Evolutionary conservation across 768 basidiomycete genomes (phyloP).

Genomic region (Gelatoporia subvermispora): DNA sequence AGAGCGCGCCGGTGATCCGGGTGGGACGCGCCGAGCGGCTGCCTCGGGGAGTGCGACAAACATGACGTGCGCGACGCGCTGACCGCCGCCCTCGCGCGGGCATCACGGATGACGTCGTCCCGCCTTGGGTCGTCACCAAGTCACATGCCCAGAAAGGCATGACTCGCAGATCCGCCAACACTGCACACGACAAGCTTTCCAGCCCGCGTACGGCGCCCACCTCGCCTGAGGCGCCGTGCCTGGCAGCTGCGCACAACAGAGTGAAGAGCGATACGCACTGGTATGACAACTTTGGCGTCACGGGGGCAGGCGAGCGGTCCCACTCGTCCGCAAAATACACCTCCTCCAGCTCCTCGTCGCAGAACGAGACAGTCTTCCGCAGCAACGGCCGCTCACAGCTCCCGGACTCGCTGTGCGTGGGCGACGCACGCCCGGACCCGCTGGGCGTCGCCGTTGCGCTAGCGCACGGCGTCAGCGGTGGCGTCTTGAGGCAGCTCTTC

Average conservation of each 20-base stretch:
- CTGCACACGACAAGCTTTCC: neutral
- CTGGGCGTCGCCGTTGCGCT: constrained; percentile 13
- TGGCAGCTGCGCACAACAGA: neutral
- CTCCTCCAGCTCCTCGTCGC: constrained; percentile 47
- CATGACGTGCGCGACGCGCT: neutral
- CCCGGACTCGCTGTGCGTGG: constrained; percentile 6
- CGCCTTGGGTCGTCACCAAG: neutral
- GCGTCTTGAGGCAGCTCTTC: constrained; percentile 19
- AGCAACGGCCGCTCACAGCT: constrained; percentile 7
- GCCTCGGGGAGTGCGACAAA: neutral
- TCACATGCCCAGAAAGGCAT: constrained; percentile 1
- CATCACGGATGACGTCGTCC: constrained; percentile 2
- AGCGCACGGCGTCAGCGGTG: constrained; percentile 14
- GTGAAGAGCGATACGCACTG: constrained; percentile 45
- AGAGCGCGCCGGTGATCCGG: neutral
- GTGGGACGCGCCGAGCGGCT: neutral
- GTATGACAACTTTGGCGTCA: constrained; percentile 57
- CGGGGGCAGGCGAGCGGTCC: constrained; percentile 71
- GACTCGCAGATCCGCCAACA: neutral
- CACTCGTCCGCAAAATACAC: constrained; percentile 69
- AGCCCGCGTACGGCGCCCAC: neutral
- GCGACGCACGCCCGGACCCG: constrained; percentile 15
- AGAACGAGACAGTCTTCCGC: constrained; percentile 62
- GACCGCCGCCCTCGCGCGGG: neutral
- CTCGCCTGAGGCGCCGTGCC: no score